Evolutionary conservation across 768 basidiomycete genomes (phyloP).

Genomic region (Russula emetica): DNA sequence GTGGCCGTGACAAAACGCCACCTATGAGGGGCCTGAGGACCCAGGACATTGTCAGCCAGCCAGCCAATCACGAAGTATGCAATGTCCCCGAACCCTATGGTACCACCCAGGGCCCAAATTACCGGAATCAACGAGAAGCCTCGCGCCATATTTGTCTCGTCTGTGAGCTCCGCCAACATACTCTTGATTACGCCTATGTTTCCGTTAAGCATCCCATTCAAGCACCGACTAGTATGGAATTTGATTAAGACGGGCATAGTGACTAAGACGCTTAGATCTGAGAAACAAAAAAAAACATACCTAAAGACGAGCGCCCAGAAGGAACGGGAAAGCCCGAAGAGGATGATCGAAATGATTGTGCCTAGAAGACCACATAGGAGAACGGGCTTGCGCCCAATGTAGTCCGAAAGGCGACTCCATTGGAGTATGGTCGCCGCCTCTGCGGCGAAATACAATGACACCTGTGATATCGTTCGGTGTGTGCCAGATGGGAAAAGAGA

Average conservation of each 20-base stretch:
- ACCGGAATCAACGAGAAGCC: slow-evolving; percentile 39
- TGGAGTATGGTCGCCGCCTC: slow-evolving; percentile 44
- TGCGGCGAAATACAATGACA: slow-evolving; percentile 47
- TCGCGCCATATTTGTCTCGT: slow-evolving; percentile 51
- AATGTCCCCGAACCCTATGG: slow-evolving; percentile 10
- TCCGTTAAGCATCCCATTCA: slow-evolving; percentile 20
- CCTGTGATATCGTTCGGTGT: slow-evolving; percentile 31
- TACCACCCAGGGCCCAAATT: slow-evolving; percentile 20
- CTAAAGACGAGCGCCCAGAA: slow-evolving; percentile 35
- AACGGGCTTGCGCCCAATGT: slow-evolving; percentile 47
- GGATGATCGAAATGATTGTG: slow-evolving; percentile 34
- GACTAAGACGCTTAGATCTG: neutral
- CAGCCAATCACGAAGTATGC: neutral
- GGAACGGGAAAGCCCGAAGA: slow-evolving; percentile 39
- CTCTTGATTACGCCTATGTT: slow-evolving; percentile 62
- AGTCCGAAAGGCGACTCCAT: slow-evolving; percentile 47
- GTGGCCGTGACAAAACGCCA: slow-evolving; percentile 30
- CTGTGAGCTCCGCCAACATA: slow-evolving; percentile 62
- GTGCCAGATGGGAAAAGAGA: neutral
- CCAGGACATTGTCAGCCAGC: neutral
- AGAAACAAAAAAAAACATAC: neutral
- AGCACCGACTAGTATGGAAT: slow-evolving; percentile 6
- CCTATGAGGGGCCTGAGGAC: slow-evolving; percentile 26
- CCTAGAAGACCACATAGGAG: slow-evolving; percentile 39
- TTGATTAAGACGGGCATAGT: neutral